Percentiles rank a stretch among this genome's conserved stretches.
phyloP scores from a whole-genome alignment of 2,329 filamentous ascomycete species.

The Scleromitrula shiraiana region DNA sequence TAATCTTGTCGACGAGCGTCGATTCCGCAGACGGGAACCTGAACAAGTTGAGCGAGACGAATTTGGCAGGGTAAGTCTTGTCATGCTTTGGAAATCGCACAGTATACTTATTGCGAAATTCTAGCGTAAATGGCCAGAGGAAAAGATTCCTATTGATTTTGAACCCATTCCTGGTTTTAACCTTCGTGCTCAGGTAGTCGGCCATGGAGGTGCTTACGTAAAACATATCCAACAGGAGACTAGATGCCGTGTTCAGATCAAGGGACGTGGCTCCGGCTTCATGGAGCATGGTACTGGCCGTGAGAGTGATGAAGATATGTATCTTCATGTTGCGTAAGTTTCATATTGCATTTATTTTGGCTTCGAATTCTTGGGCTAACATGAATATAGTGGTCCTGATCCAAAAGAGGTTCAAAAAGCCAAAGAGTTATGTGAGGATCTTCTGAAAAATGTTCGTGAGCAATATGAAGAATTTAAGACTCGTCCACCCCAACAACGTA shows the following conservation, averaged over 20 bases:
- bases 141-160: constrained; percentile 83
- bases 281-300: constrained; percentile 79
- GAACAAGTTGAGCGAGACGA: constrained; percentile 84
- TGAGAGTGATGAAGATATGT: constrained; percentile 96
- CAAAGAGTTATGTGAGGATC: constrained; percentile 80
- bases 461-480: constrained; percentile 90
- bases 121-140: constrained; percentile 97
- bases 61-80: constrained; percentile 67
- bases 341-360: background rate
- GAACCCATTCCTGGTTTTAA: constrained; percentile 94
- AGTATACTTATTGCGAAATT: constrained; percentile 14
- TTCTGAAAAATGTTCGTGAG: constrained; percentile 77
- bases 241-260: constrained; percentile 93
- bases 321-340: constrained; percentile 84
- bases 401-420: constrained; percentile 77
- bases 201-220: constrained; percentile 87
- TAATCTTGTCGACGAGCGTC: constrained; percentile 87
- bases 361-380: constrained; percentile 6
- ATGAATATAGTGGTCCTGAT: constrained; percentile 64
- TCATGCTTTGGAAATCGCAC: background rate
- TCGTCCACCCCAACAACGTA: constrained; percentile 58
- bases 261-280: constrained; percentile 90
- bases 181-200: constrained; percentile 89
- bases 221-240: constrained; percentile 98
- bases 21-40: constrained; percentile 75